Percentiles rank a stretch among this genome's conserved stretches.
Evolutionary conservation across 306 rosid genomes (phyloP).

Genomic region (Biancaea sappan): DNA sequence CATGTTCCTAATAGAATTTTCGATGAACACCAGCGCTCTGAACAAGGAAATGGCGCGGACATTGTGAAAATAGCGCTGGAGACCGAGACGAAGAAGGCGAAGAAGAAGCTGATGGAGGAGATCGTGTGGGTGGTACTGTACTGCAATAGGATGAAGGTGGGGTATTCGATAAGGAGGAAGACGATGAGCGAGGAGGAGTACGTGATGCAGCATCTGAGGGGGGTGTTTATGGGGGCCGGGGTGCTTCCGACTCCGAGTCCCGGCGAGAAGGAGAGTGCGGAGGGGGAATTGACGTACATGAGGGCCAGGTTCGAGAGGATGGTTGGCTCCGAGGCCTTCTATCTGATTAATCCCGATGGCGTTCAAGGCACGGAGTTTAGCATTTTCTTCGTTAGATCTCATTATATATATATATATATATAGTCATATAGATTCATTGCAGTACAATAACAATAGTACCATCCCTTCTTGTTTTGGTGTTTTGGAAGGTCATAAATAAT

Average conservation of each 20-base stretch:
- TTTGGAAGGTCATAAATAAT: not conserved
- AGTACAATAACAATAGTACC: too few relatives aligned
- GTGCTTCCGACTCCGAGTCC: conserved; percentile 75
- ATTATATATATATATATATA: too few relatives aligned
- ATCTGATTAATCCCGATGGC: conserved; percentile 94
- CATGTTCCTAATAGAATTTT: conserved; percentile 75
- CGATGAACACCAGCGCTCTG: conserved; percentile 68
- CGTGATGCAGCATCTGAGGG: conserved; percentile 89
- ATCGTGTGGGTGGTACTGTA: conserved; percentile 92
- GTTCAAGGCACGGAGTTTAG: conserved; percentile 78
- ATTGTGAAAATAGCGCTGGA: conserved; percentile 80
- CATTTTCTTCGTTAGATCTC: conserved; percentile 85
- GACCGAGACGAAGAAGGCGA: conserved; percentile 77
- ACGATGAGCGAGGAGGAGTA: conserved; percentile 86
- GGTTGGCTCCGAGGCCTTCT: conserved; percentile 77
- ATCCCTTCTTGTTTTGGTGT: not conserved
- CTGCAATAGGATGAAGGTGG: conserved; percentile 88
- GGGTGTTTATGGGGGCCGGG: conserved; percentile 98
- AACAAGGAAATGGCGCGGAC: conserved; percentile 91
- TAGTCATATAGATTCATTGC: too few relatives aligned
- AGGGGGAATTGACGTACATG: conserved; percentile 86
- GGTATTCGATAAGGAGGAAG: conserved; percentile 80
- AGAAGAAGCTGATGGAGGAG: conserved; percentile 85
- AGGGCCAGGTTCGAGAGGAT: conserved; percentile 90
- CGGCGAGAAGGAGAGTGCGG: conserved; percentile 49